A percentile compares a stretch with the other conserved stretches of the same genome.
phyloP scores from a whole-genome alignment of 2,329 filamentous ascomycete genomes.

The Colletotrichum gigasporum region DNA sequence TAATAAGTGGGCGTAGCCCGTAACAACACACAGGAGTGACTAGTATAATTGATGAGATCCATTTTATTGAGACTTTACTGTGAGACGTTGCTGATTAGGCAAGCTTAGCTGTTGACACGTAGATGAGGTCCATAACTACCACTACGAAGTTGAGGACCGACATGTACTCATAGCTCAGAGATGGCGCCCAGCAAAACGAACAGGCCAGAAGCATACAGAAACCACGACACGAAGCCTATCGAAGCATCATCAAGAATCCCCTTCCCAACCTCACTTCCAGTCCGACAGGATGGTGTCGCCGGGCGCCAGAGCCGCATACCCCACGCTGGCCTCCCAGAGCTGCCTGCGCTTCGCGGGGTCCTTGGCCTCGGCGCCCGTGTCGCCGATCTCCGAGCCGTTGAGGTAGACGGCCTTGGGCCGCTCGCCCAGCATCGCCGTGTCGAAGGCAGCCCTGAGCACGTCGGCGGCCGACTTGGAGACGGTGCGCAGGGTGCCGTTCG shows the following conservation, averaged over 20 bases:
- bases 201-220: too few relatives aligned
- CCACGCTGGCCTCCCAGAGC: slow-evolving; percentile 40
- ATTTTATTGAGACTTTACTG: too few relatives aligned
- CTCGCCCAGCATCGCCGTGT: slow-evolving; percentile 37
- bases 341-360: slow-evolving; percentile 40
- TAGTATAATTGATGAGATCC: too few relatives aligned
- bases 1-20: too few relatives aligned
- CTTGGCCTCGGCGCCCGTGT: slow-evolving; percentile 40
- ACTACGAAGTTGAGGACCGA: too few relatives aligned
- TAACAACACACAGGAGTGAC: too few relatives aligned
- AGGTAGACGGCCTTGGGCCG: slow-evolving; percentile 41
- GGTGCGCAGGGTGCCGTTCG: slow-evolving; percentile 43
- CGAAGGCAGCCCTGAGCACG: slow-evolving; percentile 42
- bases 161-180: too few relatives aligned
- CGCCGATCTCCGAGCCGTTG: slow-evolving; percentile 42
- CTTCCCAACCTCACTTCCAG: neutral
- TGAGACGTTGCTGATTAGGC: too few relatives aligned
- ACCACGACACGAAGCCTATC: too few relatives aligned
- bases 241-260: neutral
- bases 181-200: too few relatives aligned
- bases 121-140: too few relatives aligned
- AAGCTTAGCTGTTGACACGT: too few relatives aligned
- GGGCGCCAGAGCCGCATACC: neutral
- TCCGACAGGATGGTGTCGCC: neutral
- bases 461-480: slow-evolving; percentile 45